Evolutionary conservation across 148 eudicot genomes (phyloP).

Genomic region (Rhododendron mucronatum): DNA sequence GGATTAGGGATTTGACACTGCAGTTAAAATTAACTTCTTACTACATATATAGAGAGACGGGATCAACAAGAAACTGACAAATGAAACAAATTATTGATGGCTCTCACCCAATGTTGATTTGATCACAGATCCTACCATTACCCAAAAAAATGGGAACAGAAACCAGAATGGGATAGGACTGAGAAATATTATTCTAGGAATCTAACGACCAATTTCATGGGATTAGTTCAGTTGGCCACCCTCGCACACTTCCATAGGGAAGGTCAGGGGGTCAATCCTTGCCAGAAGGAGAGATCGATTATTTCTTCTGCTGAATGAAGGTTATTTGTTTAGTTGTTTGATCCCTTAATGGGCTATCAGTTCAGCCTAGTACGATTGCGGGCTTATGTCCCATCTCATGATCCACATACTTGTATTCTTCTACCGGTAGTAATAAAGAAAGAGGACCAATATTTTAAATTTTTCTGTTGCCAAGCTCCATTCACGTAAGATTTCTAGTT

Average conservation of each 20-base stretch:
- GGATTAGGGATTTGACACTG: background rate
- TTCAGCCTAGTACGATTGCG: background rate
- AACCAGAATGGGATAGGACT: background rate
- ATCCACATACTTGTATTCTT: background rate
- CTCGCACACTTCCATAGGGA: background rate
- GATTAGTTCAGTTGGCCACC: background rate
- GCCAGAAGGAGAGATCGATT: background rate
- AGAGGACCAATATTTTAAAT: background rate
- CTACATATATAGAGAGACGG: background rate
- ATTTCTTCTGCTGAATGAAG: background rate
- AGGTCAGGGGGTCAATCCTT: background rate
- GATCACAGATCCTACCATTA: background rate
- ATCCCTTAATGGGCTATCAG: background rate
- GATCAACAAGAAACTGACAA: background rate
- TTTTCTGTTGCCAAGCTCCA: background rate
- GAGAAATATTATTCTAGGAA: background rate
- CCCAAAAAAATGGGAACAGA: background rate
- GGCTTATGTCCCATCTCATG: background rate
- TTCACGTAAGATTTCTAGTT: background rate
- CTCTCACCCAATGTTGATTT: background rate
- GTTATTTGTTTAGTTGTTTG: background rate
- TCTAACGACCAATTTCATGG: background rate
- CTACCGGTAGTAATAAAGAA: too few species aligned
- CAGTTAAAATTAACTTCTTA: background rate
- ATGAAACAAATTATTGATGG: background rate